phyloP scores from a whole-genome alignment of 257 asterid species.

The Phtheirospermum japonicum region DNA sequence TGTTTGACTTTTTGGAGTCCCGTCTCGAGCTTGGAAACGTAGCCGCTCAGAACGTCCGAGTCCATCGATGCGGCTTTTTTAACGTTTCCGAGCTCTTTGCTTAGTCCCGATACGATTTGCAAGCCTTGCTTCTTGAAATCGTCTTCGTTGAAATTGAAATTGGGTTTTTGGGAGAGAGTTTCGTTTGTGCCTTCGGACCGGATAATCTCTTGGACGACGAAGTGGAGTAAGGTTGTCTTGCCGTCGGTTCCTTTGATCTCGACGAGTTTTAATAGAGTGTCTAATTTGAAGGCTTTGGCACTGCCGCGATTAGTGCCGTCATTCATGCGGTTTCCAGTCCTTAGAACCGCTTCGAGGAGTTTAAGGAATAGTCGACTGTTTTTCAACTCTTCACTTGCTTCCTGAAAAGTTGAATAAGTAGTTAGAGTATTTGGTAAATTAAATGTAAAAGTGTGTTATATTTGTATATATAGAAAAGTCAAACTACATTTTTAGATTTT shows the following conservation, averaged over 20 bases:
- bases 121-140: slow-evolving; percentile 66
- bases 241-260: slow-evolving; percentile 92
- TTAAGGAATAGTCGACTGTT: slow-evolving; percentile 79
- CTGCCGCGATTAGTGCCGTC: slow-evolving; percentile 80
- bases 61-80: slow-evolving; percentile 90
- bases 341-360: slow-evolving; percentile 82
- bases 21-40: slow-evolving; percentile 65
- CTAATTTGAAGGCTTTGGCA: slow-evolving; percentile 83
- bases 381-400: slow-evolving; percentile 84
- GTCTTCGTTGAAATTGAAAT: slow-evolving; percentile 48
- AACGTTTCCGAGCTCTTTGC: slow-evolving; percentile 72
- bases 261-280: slow-evolving; percentile 70
- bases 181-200: slow-evolving; percentile 66
- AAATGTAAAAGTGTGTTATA: no score
- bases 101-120: slow-evolving; percentile 64
- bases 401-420: no score
- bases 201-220: slow-evolving; percentile 87
- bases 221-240: slow-evolving; percentile 85
- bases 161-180: slow-evolving; percentile 28
- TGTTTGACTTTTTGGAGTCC: slow-evolving; percentile 71
- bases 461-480: no score
- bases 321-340: slow-evolving; percentile 87
- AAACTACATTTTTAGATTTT: no score
- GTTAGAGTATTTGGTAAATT: no score
- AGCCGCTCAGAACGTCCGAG: slow-evolving; percentile 73